Evolutionary conservation across 305 asterid genomes (phyloP).

Genomic region (Fraxinus greggii): DNA sequence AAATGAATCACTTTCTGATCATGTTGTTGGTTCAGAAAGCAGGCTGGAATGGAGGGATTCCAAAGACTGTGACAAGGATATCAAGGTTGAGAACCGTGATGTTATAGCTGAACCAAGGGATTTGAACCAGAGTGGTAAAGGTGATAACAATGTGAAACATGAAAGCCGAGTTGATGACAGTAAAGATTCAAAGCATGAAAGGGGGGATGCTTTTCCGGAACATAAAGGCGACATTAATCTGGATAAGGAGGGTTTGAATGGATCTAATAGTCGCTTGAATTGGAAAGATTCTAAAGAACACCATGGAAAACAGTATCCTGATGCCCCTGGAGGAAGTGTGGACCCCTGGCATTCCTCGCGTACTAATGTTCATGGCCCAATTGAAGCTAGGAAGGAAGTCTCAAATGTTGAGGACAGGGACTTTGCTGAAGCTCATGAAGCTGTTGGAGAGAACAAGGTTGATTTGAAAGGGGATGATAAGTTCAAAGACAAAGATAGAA

Average conservation of each 20-base stretch:
- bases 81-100: slow-evolving; percentile 63
- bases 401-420: slow-evolving; percentile 51
- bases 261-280: slow-evolving; percentile 47
- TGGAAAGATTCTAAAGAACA: slow-evolving; percentile 76
- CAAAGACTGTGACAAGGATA: slow-evolving; percentile 52
- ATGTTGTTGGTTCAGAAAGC: slow-evolving; percentile 49
- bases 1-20: slow-evolving; percentile 59
- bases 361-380: slow-evolving; percentile 46
- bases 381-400: slow-evolving; percentile 61
- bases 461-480: slow-evolving; percentile 82
- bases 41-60: slow-evolving; percentile 67
- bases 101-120: slow-evolving; percentile 64
- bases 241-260: slow-evolving; percentile 64
- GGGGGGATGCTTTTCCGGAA: slow-evolving; percentile 39
- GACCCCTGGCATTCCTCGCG: slow-evolving; percentile 62
- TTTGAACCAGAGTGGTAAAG: slow-evolving; percentile 51
- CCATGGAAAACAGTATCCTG: slow-evolving; percentile 57
- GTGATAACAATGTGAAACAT: slow-evolving; percentile 57
- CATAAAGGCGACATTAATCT: slow-evolving; percentile 39
- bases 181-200: slow-evolving; percentile 47
- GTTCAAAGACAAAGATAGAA: slow-evolving; percentile 78
- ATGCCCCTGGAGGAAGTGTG: slow-evolving; percentile 52
- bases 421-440: slow-evolving; percentile 63
- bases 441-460: slow-evolving; percentile 79
- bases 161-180: slow-evolving; percentile 48